Conservation (phyloP, 1,284 basidiomycete species). For the Ganoderma leucocontextum region DNA sequence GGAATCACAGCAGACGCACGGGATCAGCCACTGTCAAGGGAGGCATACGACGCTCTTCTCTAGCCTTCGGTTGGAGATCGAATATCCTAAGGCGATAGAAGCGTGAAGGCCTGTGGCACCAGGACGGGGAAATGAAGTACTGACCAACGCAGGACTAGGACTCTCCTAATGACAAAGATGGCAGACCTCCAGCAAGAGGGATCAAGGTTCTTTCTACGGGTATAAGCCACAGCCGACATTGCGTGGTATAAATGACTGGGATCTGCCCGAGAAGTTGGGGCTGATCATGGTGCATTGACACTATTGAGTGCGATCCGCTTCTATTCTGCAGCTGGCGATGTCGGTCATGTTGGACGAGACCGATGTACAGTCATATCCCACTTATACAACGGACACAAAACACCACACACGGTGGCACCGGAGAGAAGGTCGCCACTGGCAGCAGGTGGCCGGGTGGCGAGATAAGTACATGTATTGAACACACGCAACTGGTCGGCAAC, state of each 20-base stretch:
- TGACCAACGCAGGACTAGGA: no score
- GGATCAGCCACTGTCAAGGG: neutral
- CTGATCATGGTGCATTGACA: neutral
- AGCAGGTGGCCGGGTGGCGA: neutral
- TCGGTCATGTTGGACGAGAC: neutral
- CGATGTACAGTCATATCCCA: neutral
- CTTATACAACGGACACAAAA: no score
- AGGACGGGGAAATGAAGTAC: neutral
- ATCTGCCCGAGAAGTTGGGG: neutral
- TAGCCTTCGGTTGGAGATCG: neutral
- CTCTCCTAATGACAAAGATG: neutral
- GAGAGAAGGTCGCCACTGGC: neutral
- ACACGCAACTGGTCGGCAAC: neutral
- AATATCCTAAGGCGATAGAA: no score
- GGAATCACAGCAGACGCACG: neutral
- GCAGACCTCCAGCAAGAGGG: neutral
- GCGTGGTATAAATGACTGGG: neutral
- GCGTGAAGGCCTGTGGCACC: neutral
- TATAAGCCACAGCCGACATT: neutral
- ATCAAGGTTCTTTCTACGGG: neutral
- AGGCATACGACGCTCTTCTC: neutral
- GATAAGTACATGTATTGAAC: no score
- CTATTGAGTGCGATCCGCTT: neutral
- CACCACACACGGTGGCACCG: neutral
- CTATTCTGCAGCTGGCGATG: neutral